Base-by-base conservation (phyloP, 2,329 filamentous ascomycete genomes). In the Rhynchosporium secalis region DNA sequence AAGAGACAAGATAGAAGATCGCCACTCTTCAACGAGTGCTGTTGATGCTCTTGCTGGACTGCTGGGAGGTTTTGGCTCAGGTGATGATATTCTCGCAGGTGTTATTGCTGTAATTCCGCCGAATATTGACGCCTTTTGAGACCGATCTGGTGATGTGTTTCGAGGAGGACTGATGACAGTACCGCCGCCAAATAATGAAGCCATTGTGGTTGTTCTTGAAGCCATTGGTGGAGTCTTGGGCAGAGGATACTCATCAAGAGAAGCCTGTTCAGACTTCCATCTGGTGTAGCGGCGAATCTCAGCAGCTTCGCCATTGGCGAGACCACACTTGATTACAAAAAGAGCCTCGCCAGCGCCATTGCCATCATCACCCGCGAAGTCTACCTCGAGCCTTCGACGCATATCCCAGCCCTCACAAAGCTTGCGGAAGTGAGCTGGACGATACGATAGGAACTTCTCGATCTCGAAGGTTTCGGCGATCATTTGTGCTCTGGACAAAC, bases 341-440 rank as follows among this genome's bases (percentile, higher is more conserved):
- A 96, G 78, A 15, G 81, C 83, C 75, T 97, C 94, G 26, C 92
- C 92, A 31, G 87, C 88, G 55, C 87, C 85, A 60, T 85, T 79
- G n/a, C 85, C 84, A 75, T 95, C 90, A 67, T 93, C 91, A 26
- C 85, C 86, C 46, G 89, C 89, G 76, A 97, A 98, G 72, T 99
- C 95, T 2, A 96, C 91, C 70, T 95, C 89, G 2, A 98, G 78
- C 65, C 80, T 86, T 64, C 92, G 85, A 58, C 86, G 86, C 93
- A 98, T 98, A 71, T 98, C 91, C 94, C 95, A 98, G 2, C 90
- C 89, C 62, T 89, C 79, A 71, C 90, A 98, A 1, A 86, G 80
- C 70, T 87, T 88, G 28, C 88, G 86, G 74, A 96, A 96, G 69
- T 96, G 85, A 46, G 85, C 83, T 3, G 94, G 93, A 68, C 85